Evolutionary conservation across 768 basidiomycete genomes (phyloP).

Genomic region (Tulasnella sp.): DNA sequence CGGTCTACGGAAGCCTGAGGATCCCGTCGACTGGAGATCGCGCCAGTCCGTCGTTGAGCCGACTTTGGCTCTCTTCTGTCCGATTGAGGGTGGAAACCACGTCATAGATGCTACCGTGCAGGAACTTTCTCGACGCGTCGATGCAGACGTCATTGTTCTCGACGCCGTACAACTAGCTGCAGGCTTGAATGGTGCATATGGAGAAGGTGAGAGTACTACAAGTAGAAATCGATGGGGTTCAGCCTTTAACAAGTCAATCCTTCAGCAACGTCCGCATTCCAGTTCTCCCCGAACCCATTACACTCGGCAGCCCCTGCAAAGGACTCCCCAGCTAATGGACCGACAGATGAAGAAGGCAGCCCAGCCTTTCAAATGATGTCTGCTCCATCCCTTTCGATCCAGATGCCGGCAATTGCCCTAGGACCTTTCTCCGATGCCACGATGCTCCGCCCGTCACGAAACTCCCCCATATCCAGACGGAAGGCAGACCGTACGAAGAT

Average conservation of each 20-base stretch:
- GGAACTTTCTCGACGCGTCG: slow-evolving; percentile 63
- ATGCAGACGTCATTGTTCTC: slow-evolving; percentile 74
- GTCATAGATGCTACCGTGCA: slow-evolving; percentile 71
- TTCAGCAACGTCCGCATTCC: slow-evolving; percentile 59
- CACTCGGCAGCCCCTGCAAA: slow-evolving; percentile 45
- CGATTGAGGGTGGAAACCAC: slow-evolving; percentile 80
- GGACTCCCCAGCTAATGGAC: slow-evolving; percentile 1
- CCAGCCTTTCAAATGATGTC: slow-evolving; percentile 32
- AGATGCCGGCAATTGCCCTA: not conserved
- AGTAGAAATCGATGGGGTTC: slow-evolving; percentile 27
- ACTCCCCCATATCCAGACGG: not conserved
- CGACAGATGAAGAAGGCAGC: slow-evolving; percentile 38
- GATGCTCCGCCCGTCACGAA: slow-evolving; percentile 2
- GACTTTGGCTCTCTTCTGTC: slow-evolving; percentile 78
- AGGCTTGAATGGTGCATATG: slow-evolving; percentile 81
- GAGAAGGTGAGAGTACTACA: slow-evolving; percentile 31
- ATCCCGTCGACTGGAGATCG: slow-evolving; percentile 44
- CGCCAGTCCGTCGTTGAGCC: slow-evolving; percentile 57
- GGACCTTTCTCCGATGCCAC: not conserved
- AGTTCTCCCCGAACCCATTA: slow-evolving; percentile 65
- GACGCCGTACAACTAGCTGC: slow-evolving; percentile 80
- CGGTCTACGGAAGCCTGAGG: slow-evolving; percentile 34
- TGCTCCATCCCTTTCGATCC: not conserved
- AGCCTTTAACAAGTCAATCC: not conserved
- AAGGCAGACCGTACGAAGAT: not conserved